Percentiles rank a stretch among this genome's conserved stretches.
Conservation (phyloP, 2,329 filamentous ascomycete genomes). For the Emericellopsis cladophorae region DNA sequence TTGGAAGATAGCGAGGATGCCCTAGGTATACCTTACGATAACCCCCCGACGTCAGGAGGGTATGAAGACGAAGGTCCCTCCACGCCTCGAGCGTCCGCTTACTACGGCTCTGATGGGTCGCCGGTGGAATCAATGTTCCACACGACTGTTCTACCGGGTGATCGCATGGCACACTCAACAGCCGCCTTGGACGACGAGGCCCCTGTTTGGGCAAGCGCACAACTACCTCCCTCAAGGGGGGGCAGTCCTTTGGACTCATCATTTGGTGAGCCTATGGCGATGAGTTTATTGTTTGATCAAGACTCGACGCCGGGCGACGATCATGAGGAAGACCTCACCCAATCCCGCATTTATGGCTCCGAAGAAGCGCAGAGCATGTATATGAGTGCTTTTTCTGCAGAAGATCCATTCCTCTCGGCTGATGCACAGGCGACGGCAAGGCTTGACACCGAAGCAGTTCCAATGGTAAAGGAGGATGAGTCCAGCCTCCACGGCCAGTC, state of each 20-base stretch:
- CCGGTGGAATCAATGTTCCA: conserved; percentile 13
- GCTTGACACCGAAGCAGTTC: background rate
- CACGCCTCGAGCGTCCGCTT: conserved; percentile 42
- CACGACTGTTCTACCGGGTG: conserved; percentile 8
- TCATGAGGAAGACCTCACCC: conserved; percentile 35
- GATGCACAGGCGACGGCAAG: background rate
- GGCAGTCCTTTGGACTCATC: conserved; percentile 3
- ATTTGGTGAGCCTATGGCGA: background rate
- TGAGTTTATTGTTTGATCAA: background rate
- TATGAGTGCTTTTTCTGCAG: conserved; percentile 53
- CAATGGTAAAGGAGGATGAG: background rate
- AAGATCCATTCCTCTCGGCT: background rate
- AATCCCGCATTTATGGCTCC: conserved; percentile 63
- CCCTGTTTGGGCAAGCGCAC: conserved; percentile 1
- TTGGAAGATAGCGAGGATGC: conserved; percentile 40
- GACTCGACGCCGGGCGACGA: background rate
- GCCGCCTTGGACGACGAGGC: conserved; percentile 1
- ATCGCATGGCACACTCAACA: background rate
- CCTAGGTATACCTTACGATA: conserved; percentile 42
- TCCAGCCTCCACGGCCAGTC: background rate
- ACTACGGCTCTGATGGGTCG: conserved; percentile 19
- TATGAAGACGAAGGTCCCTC: conserved; percentile 24
- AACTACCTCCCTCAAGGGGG: background rate
- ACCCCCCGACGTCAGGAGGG: conserved; percentile 22
- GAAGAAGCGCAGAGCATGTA: conserved; percentile 82